These are phyloP conservation scores for Colletotrichum lini DNA, from an alignment of 2,329 filamentous ascomycete species.

Conservation along the genomic window DNA sequence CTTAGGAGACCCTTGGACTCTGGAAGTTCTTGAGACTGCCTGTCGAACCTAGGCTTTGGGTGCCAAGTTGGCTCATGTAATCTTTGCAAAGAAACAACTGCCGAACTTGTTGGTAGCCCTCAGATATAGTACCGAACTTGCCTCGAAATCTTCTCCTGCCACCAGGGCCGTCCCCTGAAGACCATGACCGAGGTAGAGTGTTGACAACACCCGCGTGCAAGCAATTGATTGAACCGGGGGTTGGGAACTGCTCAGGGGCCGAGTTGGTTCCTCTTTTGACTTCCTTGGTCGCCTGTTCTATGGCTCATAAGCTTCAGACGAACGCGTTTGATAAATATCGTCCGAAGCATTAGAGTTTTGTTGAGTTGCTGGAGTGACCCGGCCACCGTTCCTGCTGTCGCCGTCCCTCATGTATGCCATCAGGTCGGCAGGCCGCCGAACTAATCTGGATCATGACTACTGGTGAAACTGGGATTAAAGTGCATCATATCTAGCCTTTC, in stretches of 20 bases:
- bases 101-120: not conserved
- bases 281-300: not conserved
- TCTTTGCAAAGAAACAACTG: not conserved
- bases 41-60: not conserved
- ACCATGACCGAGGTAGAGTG: not conserved
- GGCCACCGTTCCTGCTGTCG: not conserved
- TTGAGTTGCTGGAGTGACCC: not conserved
- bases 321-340: slow-evolving; percentile 11
- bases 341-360: not conserved
- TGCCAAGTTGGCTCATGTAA: slow-evolving; percentile 6
- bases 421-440: slow-evolving; percentile 10
- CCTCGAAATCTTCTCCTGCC: not conserved
- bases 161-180: not conserved
- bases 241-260: not conserved
- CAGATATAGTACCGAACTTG: not conserved
- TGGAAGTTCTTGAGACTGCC: too few species aligned
- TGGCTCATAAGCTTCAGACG: slow-evolving; percentile 26
- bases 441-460: not conserved
- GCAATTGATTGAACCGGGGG: not conserved
- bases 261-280: slow-evolving; percentile 1
- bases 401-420: not conserved
- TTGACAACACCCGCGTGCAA: not conserved
- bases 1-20: too few species aligned
- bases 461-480: slow-evolving; percentile 5
- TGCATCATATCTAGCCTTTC: not conserved